Percentiles rank a stretch among this genome's conserved stretches.
Evolutionary conservation across 441 rosid genomes (phyloP).

Genomic region (Aleurites moluccanus): DNA sequence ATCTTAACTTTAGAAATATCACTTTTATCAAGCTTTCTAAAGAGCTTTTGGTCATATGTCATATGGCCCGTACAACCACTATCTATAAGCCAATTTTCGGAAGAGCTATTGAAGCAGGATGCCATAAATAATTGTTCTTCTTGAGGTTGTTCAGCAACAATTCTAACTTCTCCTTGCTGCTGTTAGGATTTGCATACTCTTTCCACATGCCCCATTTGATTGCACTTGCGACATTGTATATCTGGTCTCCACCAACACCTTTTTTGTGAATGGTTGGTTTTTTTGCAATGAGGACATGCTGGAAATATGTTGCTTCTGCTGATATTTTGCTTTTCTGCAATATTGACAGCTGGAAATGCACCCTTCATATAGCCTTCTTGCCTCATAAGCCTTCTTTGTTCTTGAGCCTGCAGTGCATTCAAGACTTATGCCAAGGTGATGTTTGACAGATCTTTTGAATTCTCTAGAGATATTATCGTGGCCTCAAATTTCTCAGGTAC

Average conservation of each 20-base stretch:
- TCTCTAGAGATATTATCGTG: not conserved
- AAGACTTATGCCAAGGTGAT: not conserved
- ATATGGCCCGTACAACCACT: too few relatives aligned
- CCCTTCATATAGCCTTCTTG: not conserved
- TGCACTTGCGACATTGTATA: not conserved
- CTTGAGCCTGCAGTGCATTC: not conserved
- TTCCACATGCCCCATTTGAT: too few relatives aligned
- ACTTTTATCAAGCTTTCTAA: too few relatives aligned
- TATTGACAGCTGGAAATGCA: slow-evolving; percentile 2
- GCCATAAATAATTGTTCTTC: not conserved
- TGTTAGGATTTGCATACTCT: not conserved
- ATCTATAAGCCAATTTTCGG: not conserved
- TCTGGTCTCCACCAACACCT: not conserved
- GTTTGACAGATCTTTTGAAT: slow-evolving; percentile 5
- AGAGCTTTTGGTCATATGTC: too few relatives aligned
- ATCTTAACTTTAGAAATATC: too few relatives aligned
- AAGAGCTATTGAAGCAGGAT: not conserved
- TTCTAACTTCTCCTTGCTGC: not conserved
- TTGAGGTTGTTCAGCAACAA: too few relatives aligned
- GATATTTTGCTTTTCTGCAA: not conserved
- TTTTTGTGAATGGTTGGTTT: not conserved
- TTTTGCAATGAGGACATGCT: not conserved
- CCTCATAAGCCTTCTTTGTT: not conserved
- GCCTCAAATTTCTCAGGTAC: not conserved
- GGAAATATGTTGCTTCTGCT: too few relatives aligned